Evolutionary conservation across 257 asterid genomes (phyloP), one percentile per base, ranked within the genome.

Genomic region (Przewalskia tangutica): DNA sequence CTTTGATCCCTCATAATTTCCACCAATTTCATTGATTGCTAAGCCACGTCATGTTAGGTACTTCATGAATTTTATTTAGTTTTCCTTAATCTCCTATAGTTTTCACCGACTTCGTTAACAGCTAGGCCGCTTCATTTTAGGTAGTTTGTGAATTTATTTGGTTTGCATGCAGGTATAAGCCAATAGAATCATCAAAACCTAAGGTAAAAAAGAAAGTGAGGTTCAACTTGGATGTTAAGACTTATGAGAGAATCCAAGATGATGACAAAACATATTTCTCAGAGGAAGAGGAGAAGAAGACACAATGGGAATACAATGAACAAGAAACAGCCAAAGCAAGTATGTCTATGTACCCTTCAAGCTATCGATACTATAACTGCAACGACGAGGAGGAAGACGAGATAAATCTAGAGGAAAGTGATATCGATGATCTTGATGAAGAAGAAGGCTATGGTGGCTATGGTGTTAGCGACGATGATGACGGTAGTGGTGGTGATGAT

Each of bases 151-250:
- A 66, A 4, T 48, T 80, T 44, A 44, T 46, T 71, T 46, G 59
- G 6, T 46, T 71, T 48, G 20, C 77, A 63, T 60, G 86, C 46
- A 91, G 95, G 77, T 91, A 87, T 82, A 88, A 85, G 84, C 84
- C 82, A 4, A 89, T 85, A 80, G 93, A 88, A 75, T 82, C 90
- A 0, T 50, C 87, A 23, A 62, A 73, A 63, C 58, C 44, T 63
- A 93, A 91, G 63, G 81, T 88, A 4, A 93, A 88, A 79, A 92
- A 92, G 91, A 91, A 90, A 87, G 97, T 93, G 81, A 89, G 91
- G 75, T 93, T 93, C 85, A 90, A 91, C 87, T 84, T 91, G 83
- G 88, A 93, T 79, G 92, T 91, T 18, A 86, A 84, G 89, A 88
- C 92, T 6, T 93, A 92, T 71, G 97, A 92, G 83, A 95, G 94